Base-by-base conservation (phyloP, 1,284 basidiomycete genomes). In the Chalciporus sp. region DNA sequence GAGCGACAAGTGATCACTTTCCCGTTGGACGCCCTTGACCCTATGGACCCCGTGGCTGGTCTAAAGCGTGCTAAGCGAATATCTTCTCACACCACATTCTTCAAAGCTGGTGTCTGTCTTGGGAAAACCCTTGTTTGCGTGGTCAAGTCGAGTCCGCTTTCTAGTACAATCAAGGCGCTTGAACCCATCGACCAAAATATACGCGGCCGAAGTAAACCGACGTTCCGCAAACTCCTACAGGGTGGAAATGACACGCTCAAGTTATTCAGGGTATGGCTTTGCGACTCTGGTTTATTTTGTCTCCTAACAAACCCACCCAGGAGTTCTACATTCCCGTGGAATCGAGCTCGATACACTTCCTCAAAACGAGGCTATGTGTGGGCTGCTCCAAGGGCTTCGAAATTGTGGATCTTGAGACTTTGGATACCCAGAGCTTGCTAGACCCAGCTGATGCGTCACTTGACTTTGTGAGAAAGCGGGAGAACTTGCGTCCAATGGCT, bases 251-350 rank as follows among this genome's bases (percentile, higher is more conserved):
- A 99, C 69, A 93, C 94, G 12, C 80, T 99, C 46, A 90, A 92
- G 69, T 80, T 93, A 31, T 98, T 97, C 83, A 94, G 94, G 79
- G 93, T 92, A 61, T 49, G 84, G n/a, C 74, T 46, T 39, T 10
- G 40, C 29, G 26, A 40, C 20, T 17, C 27, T 37, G 28, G 16
- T 28, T 39, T 58, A 20, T 42, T 49, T 31, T 47, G 28, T 27
- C 41, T 14, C 28, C 49, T 55, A 35, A 57, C 55, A 43, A 52
- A 11, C 51, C 6, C 40, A 47, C 37, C 31, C 62, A 94, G 92
- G 94, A 99, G 73, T 99, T 99, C 74, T 99, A 99, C 72, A 98
- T 99, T 55, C 96, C 97, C 0, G 94, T 97, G 16, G 95, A 98
- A 73, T 96, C 94, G 47, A 94, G 87, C 59, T 98, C 95, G 9